These are phyloP conservation scores for Pseudohalonectria lignicola DNA, from an alignment of 2,329 filamentous ascomycete species.

Conservation along the genomic window DNA sequence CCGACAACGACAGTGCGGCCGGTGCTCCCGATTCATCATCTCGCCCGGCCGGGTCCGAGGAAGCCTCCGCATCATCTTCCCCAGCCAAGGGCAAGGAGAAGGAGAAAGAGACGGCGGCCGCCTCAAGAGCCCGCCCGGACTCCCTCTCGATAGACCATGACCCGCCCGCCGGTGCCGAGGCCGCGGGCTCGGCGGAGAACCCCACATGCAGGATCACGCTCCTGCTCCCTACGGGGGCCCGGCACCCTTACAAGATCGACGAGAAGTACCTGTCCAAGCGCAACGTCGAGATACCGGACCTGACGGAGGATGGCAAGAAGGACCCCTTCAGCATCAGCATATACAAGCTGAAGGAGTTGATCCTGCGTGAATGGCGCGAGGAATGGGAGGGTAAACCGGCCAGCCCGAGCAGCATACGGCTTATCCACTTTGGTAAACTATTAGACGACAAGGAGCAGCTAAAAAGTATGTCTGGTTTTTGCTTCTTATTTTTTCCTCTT, in stretches of 20 bases:
- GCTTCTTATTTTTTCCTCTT: not conserved
- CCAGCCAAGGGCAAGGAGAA: slow-evolving; percentile 23
- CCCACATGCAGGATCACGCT: slow-evolving; percentile 65
- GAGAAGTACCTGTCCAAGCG: slow-evolving; percentile 75
- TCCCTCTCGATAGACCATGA: slow-evolving; percentile 7
- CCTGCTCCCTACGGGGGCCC: slow-evolving; percentile 67
- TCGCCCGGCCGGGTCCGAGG: no score
- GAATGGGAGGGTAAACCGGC: slow-evolving; percentile 85
- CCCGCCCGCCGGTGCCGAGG: not conserved
- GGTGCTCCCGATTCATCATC: no score
- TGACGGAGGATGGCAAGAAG: slow-evolving; percentile 43
- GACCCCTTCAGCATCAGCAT: slow-evolving; percentile 87
- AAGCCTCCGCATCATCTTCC: no score
- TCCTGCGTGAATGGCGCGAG: slow-evolving; percentile 82
- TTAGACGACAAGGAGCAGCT: slow-evolving; percentile 79
- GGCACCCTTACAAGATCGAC: slow-evolving; percentile 85
- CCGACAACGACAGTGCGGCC: no score
- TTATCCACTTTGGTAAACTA: slow-evolving; percentile 87
- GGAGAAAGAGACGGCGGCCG: slow-evolving; percentile 10
- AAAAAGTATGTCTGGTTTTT: slow-evolving; percentile 50
- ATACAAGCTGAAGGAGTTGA: slow-evolving; percentile 88
- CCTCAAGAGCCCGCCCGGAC: slow-evolving; percentile 13
- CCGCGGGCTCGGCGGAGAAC: slow-evolving; percentile 10
- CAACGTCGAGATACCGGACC: slow-evolving; percentile 63
- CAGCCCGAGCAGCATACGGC: slow-evolving; percentile 76